Base-by-base conservation (phyloP, 2,329 filamentous ascomycete species). In the Cercospora sp. region DNA sequence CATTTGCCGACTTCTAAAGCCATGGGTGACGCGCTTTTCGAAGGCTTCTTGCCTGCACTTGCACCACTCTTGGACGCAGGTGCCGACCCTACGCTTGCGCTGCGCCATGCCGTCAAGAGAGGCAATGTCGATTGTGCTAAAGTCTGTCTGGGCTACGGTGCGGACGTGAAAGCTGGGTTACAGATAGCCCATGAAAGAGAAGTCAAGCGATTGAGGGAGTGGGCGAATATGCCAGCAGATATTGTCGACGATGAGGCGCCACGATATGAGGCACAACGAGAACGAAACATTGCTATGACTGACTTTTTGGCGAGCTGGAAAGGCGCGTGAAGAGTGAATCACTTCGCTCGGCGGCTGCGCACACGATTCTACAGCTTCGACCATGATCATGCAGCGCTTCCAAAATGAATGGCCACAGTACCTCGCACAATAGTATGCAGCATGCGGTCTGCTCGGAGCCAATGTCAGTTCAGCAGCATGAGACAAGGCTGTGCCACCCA, bases 11-110 rank as follows among this genome's bases (percentile, higher is more conserved):
- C 45, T 12, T 28, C 20, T 1, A 64, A 67, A 30, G 65, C 67
- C 3, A 61, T 64, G 7, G 45, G 36, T 2, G 36, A 60, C 8
- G 53, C 26, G 6, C 53, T 59, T n/a, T 13, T 30, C 10, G 12
- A 13, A n/a, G 67, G 67, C 2, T 66, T 67, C 16, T 7, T 64
- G 16, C 64, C 69, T 31, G 65, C 64, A 9, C 26, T 69, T 1
- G 55, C 58, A 12, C 67, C 55, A 16, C 65, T 70, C 5, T 36
- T 69, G n/a, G 42, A 60, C n/a, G 67, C 62, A 53, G 69, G 65
- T 6, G 64, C 63, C 8, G 55, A 69, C 36, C 9, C 39, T 10
- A 57, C n/a, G 23, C 2, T 30, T 13, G 69, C 67, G 45, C 31
- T 69, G 10, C 10, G n/a, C n/a, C 8, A 3, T 28, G 53, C 62